Evolutionary conservation across 306 rosid genomes (phyloP), one percentile per base, ranked within the genome.

Genomic region (Bauhinia variegata): DNA sequence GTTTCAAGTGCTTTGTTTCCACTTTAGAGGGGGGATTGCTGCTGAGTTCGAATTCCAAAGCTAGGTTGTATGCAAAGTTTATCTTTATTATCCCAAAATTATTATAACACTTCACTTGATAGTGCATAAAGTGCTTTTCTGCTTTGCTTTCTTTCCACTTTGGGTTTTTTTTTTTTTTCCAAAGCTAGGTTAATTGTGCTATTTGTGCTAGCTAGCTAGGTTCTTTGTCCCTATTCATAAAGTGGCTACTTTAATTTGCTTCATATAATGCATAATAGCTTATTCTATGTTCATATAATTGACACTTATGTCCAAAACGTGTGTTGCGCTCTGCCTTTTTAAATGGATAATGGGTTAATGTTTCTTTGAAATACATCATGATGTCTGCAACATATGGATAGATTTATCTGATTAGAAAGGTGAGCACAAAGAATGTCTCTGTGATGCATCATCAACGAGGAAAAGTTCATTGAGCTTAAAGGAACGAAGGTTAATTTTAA

Each of bases 61-160:
- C 63, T 60, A 53, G 39, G 55, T 49, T 68, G n/a, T 34, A 32
- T 42, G 75, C 38, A 37, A 48, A 28, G 47, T 56, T 46, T n/a
- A n/a, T n/a, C 52, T 80, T 4, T 49, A 6, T 54, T n/a, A n/a
- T 69, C 32, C 53, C 12, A 55, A 5, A 33, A 49, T 44, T 31
- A 49, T 46, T 53, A n/a, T n/a, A n/a, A n/a, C n/a, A 41, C 55
- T 15, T 10, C 30, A 16, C 57, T 28, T 34, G 4, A 7, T 33
- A 0, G n/a, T 9, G 54, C 7, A 38, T 19, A 31, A 65, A 39
- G 34, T 54, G 44, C 51, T 16, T 32, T 52, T 51, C 7, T 38
- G 32, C 18, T 39, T 51, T 51, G 53, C 46, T 49, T 12, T n/a
- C n/a, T n/a, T n/a, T 70, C 39, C 66, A 46, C 66, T 18, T 54